Base-by-base conservation (phyloP, 495 filamentous ascomycete species). In the Cercophora scortea region DNA sequence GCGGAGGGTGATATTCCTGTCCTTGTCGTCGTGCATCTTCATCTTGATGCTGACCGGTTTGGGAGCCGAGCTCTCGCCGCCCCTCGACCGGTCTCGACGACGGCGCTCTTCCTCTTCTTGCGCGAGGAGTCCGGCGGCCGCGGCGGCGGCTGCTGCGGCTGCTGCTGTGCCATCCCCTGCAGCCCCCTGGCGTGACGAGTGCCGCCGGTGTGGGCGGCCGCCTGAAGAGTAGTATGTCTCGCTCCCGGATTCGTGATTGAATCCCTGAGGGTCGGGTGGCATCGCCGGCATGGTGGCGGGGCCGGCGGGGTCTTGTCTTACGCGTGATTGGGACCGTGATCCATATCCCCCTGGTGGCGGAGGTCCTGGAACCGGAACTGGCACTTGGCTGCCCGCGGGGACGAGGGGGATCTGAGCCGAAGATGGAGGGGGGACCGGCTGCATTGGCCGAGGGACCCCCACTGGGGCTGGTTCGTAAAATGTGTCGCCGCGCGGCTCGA, bases 1-100 rank as follows among this genome's bases (percentile, higher is more conserved):
- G 18, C 89, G 80, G 16, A 96, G 75, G 10, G 90, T 95, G 44
- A 95, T 84, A 58, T 89, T 86, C 34, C 84, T 79, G 49, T 87
- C 84, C 18, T 66, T 64, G 58, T 95, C 86, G 48, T 83, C 79
- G 67, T 89, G 83, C 71, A 91, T 83, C 64, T 86, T 85, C 25
- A 95, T 76, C 68, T 89, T 89, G 46, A 94, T 81, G 49, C 82
- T 86, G 47, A 89, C 85, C 3, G 88, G 84, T 25, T 25, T 25
- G 25, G 25, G 25, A 25, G 25, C 25, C 25, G 25, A 25, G 11
- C 76, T 70, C 39, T 68, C 67, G 40, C 71, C 70, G 3, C 69
- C 67, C 42, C 64, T 67, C n/a, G 60, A 59, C 34, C 58, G 62
- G 19, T 65, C 60, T 36, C 67, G 57, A 17, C 72, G 67, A 38